Conservation (phyloP, 805 yeast species). For the Ogataea corticis region DNA sequence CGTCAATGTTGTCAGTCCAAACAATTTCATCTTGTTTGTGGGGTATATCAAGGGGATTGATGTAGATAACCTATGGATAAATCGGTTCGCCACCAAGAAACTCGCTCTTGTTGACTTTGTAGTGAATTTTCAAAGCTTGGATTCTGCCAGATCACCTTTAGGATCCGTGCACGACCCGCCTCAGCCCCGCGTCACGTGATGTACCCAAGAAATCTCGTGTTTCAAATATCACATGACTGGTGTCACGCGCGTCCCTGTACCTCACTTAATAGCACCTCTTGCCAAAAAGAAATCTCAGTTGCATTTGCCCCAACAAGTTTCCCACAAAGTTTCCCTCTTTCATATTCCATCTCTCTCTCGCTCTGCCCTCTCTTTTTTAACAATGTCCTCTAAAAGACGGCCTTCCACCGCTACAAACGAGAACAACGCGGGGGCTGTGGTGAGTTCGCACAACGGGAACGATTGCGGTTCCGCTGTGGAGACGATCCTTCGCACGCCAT, state of each 20-base stretch:
- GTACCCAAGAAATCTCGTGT: too few relatives aligned
- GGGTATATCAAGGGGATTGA: background rate
- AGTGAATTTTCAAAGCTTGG: too few relatives aligned
- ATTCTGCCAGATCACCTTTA: constrained; percentile 6
- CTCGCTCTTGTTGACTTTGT: too few relatives aligned
- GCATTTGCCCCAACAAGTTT: background rate
- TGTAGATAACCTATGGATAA: background rate
- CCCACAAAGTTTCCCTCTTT: background rate
- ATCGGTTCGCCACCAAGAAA: too few relatives aligned
- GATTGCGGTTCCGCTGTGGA: constrained; percentile 8
- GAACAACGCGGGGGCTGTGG: background rate
- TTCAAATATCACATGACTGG: too few relatives aligned
- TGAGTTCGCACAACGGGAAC: background rate
- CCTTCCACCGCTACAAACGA: constrained; percentile 4
- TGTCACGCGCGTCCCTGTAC: background rate
- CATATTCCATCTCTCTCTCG: background rate
- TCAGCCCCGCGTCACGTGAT: too few relatives aligned
- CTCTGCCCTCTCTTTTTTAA: background rate
- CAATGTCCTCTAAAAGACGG: constrained; percentile 9
- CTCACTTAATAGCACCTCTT: background rate
- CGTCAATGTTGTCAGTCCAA: constrained; percentile 39
- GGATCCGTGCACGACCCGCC: background rate
- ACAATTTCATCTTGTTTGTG: constrained; percentile 38
- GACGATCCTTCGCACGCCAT: constrained; percentile 14
- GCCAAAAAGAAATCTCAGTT: background rate